Conservation (phyloP, 495 filamentous ascomycete genomes). For the Wilcoxina mikolae region DNA sequence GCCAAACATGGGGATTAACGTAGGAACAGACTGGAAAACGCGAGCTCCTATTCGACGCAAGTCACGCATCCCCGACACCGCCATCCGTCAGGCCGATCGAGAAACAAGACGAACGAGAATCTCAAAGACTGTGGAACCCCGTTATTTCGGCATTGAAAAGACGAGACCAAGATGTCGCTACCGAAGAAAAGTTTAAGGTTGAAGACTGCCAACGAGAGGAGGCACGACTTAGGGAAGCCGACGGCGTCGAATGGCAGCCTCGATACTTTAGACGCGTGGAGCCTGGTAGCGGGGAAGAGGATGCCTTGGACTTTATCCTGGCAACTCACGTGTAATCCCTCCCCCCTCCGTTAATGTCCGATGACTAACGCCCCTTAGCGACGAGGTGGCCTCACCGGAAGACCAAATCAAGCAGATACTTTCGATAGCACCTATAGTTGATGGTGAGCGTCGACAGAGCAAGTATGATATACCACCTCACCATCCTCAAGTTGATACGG, state of each 20-base stretch:
- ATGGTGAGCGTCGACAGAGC: conserved; percentile 44
- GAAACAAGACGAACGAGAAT: conserved; percentile 85
- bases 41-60: conserved; percentile 78
- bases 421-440: conserved; percentile 69
- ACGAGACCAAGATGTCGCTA: conserved; percentile 75
- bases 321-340: conserved; percentile 64
- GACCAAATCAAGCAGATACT: conserved; percentile 72
- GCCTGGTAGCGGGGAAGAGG: conserved; percentile 64
- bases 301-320: conserved; percentile 86
- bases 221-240: conserved; percentile 61
- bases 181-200: conserved; percentile 86
- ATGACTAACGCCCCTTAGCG: conserved; percentile 1
- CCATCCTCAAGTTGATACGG: conserved; percentile 16
- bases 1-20: conserved; percentile 7
- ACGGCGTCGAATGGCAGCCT: conserved; percentile 81
- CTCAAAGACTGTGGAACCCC: conserved; percentile 68
- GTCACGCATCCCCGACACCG: conserved; percentile 54
- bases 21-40: conserved; percentile 64
- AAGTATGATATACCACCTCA: conserved; percentile 27
- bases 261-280: conserved; percentile 63
- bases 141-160: conserved; percentile 67
- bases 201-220: conserved; percentile 85
- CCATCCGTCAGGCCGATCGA: conserved; percentile 61
- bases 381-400: conserved; percentile 52
- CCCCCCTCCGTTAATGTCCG: not conserved